phyloP scores from a whole-genome alignment of 1,284 basidiomycete species.

The Pisolithus thermaeus region DNA sequence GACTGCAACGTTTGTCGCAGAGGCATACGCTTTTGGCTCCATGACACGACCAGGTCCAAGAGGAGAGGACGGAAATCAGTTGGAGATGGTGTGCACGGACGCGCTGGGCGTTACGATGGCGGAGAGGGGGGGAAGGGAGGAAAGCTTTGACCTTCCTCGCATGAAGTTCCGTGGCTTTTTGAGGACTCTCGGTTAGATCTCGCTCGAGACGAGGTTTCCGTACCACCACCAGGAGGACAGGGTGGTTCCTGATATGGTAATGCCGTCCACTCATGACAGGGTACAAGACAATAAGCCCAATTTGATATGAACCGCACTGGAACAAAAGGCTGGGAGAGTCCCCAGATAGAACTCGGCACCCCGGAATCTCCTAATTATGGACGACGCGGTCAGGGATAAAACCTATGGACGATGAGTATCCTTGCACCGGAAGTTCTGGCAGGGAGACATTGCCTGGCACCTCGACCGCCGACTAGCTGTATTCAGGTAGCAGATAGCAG shows the following conservation, averaged over 20 bases:
- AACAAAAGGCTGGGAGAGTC: constrained; percentile 30
- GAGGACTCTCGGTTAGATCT: constrained; percentile 12
- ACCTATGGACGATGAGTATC: no score
- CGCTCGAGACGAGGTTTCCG: neutral
- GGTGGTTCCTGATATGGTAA: constrained; percentile 19
- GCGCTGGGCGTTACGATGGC: neutral
- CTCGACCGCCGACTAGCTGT: neutral
- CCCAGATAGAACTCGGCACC: constrained; percentile 13
- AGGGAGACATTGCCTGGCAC: neutral
- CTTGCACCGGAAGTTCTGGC: no score
- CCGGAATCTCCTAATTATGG: constrained; percentile 15
- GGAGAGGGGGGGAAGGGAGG: neutral
- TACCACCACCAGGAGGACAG: constrained; percentile 8
- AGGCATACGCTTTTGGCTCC: constrained; percentile 37
- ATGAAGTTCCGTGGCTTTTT: constrained; percentile 22
- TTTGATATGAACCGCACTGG: constrained; percentile 19
- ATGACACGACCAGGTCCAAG: constrained; percentile 22
- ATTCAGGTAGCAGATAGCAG: neutral
- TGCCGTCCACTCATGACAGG: constrained; percentile 6
- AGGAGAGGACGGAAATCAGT: constrained; percentile 1
- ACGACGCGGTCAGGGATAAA: no score
- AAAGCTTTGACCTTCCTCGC: constrained; percentile 5
- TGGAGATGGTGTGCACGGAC: constrained; percentile 3
- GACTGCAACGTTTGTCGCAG: constrained; percentile 32
- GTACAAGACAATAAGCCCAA: constrained; percentile 27